These are phyloP conservation scores for Gentiana macrophylla DNA, from an alignment of 257 asterid species.

Conservation along the genomic window DNA sequence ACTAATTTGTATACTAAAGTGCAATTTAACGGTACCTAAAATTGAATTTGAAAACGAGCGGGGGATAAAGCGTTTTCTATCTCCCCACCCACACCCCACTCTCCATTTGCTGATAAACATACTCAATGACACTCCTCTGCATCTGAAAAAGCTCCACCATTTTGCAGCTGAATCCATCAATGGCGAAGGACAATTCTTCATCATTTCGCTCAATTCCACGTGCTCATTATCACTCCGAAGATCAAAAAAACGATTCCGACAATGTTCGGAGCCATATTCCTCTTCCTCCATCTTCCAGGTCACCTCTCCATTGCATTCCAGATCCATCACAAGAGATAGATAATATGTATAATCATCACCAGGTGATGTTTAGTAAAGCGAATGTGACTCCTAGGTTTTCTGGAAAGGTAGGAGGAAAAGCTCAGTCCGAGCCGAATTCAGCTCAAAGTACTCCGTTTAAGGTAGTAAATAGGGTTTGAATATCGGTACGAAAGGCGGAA, in stretches of 20 bases:
- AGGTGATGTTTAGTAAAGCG: not conserved
- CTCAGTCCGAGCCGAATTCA: conserved; percentile 40
- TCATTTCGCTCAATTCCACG: conserved; percentile 9
- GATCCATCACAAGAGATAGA: conserved; percentile 38
- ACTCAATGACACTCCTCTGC: not conserved
- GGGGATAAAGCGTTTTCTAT: conserved; percentile 8
- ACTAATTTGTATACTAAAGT: no score
- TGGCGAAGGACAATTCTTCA: conserved; percentile 14
- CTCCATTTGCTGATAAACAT: not conserved
- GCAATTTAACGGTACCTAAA: not conserved
- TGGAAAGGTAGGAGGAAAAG: conserved; percentile 20
- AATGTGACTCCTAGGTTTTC: conserved; percentile 26
- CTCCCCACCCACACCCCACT: not conserved
- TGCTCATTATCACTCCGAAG: conserved; percentile 16
- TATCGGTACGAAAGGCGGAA: conserved; percentile 23
- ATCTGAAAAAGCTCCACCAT: not conserved
- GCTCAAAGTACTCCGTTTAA: conserved; percentile 44
- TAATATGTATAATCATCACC: conserved; percentile 1
- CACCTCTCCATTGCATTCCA: conserved; percentile 62
- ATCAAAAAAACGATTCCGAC: conserved; percentile 30
- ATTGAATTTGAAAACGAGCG: conserved; percentile 25
- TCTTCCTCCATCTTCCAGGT: conserved; percentile 26
- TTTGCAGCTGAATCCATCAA: not conserved
- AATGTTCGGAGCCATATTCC: conserved; percentile 13
- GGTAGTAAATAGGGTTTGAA: conserved; percentile 21